Evolutionary conservation across 2,329 filamentous ascomycete genomes (phyloP), one percentile per base, ranked within the genome.

Genomic region (Dothideomycetes sp.): DNA sequence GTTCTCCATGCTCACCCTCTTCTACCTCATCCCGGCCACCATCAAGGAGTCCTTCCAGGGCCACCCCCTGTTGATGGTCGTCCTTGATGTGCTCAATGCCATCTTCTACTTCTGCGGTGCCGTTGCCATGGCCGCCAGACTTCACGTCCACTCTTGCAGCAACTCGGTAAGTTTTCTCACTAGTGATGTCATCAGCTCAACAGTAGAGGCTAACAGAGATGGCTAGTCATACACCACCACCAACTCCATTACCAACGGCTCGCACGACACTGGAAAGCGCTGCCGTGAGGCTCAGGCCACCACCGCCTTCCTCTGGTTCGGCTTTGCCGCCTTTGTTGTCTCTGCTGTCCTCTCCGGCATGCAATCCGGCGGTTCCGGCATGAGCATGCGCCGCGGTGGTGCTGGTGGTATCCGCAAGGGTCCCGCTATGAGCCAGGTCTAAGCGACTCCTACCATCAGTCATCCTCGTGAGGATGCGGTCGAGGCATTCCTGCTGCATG

Each of bases 241-340:
- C 35, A 62, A 62, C 56, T 55, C 49, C 17, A 60, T 66, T 45
- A 65, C 59, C 40, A 63, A 62, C 47, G 58, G 55, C 44, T 78
- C 77, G 34, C 44, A 47, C 45, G 56, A 79, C 59, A 65, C 70
- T 44, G 59, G 67, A 56, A 77, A 79, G 65, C 73, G 81, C 48
- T 88, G 84, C 64, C 77, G 75, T 46, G 77, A 85, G 62, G 73
- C 84, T 12, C 83, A 88, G 64, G 83, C 83, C 29, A 73, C 74
- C 46, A 76, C 74, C 24, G 81, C 75, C 29, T 89, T 89, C 64
- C 70, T 85, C 62, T 89, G 81, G 81, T 87, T 88, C 63, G 72
- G 84, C 36, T 84, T 80, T 57, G 70, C 65, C 30, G 67, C 72
- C 18, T 82, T 80, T 53, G 62, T 66, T 19, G 76, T 56, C 14